Conservation (phyloP, 2,329 filamentous ascomycete species). For the Paecilomyces variotii region DNA sequence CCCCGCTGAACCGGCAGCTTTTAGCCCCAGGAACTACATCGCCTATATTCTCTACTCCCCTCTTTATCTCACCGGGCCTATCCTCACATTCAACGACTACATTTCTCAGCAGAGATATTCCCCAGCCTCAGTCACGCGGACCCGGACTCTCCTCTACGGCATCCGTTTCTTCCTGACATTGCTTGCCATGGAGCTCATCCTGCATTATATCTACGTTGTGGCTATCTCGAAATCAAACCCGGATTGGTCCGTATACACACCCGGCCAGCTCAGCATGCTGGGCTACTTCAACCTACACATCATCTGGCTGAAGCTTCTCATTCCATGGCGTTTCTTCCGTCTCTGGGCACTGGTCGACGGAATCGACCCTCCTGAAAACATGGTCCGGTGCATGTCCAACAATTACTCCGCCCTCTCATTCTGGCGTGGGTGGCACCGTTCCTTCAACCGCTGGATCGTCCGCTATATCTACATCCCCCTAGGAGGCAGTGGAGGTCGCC, state of each 20-base stretch:
- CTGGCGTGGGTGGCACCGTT: slow-evolving; percentile 94
- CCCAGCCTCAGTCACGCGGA: slow-evolving; percentile 59
- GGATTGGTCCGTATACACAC: slow-evolving; percentile 73
- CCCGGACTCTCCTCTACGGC: slow-evolving; percentile 71
- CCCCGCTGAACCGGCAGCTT: slow-evolving; percentile 64
- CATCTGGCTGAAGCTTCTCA: slow-evolving; percentile 88
- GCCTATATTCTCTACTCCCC: slow-evolving; percentile 88
- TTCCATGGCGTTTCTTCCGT: slow-evolving; percentile 97
- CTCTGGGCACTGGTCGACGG: slow-evolving; percentile 90
- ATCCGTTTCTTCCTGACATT: slow-evolving; percentile 73
- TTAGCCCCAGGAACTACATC: slow-evolving; percentile 73
- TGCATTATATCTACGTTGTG: slow-evolving; percentile 89
- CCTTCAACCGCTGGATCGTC: slow-evolving; percentile 89
- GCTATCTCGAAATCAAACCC: slow-evolving; percentile 79
- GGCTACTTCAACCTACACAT: slow-evolving; percentile 95
- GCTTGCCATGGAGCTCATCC: slow-evolving; percentile 80
- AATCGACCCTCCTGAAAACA: slow-evolving; percentile 94
- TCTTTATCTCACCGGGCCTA: slow-evolving; percentile 85
- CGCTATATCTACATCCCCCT: slow-evolving; percentile 91
- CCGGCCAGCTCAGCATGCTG: slow-evolving; percentile 79
- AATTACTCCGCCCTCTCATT: slow-evolving; percentile 88
- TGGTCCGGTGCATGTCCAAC: slow-evolving; percentile 92
- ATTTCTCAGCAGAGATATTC: slow-evolving; percentile 74
- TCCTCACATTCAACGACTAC: slow-evolving; percentile 97
- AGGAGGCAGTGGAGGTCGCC: slow-evolving; percentile 53